phyloP scores from a whole-genome alignment of 495 filamentous ascomycete genomes.

The Pseudevernia furfuracea region DNA sequence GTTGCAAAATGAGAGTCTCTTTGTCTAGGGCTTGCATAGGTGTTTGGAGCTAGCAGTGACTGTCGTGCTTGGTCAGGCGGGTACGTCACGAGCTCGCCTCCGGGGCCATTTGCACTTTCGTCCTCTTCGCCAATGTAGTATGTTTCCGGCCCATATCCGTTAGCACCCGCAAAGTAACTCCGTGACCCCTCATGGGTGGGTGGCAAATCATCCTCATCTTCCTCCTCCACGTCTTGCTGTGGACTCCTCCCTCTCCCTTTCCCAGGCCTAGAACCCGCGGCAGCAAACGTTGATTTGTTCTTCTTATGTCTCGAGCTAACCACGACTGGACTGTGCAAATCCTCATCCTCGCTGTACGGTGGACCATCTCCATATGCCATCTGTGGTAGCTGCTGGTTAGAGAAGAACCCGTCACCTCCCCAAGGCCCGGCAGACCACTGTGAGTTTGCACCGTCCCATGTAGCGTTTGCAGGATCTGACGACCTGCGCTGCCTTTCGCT shows the following conservation, averaged over 20 bases:
- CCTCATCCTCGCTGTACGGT: slow-evolving; percentile 96
- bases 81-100: slow-evolving; percentile 75
- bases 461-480: slow-evolving; percentile 65
- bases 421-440: slow-evolving; percentile 47
- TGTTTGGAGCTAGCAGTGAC: slow-evolving; percentile 37
- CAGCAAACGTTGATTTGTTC: slow-evolving; percentile 61
- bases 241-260: slow-evolving; percentile 39
- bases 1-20: slow-evolving; percentile 42
- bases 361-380: slow-evolving; percentile 88
- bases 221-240: slow-evolving; percentile 33
- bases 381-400: slow-evolving; percentile 62
- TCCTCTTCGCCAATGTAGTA: slow-evolving; percentile 65
- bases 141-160: slow-evolving; percentile 66
- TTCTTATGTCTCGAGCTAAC: slow-evolving; percentile 71
- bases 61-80: slow-evolving; percentile 57
- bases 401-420: slow-evolving; percentile 38
- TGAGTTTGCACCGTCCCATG: slow-evolving; percentile 46
- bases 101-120: slow-evolving; percentile 61
- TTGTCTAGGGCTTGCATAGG: slow-evolving; percentile 32
- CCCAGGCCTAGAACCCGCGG: slow-evolving; percentile 35
- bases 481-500: slow-evolving; percentile 66
- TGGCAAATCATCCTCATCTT: slow-evolving; percentile 34
- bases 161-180: slow-evolving; percentile 57
- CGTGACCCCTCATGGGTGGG: slow-evolving; percentile 45
- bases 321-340: slow-evolving; percentile 83